phyloP scores from a whole-genome alignment of 306 rosid species.

The Arachis hypogaea region DNA sequence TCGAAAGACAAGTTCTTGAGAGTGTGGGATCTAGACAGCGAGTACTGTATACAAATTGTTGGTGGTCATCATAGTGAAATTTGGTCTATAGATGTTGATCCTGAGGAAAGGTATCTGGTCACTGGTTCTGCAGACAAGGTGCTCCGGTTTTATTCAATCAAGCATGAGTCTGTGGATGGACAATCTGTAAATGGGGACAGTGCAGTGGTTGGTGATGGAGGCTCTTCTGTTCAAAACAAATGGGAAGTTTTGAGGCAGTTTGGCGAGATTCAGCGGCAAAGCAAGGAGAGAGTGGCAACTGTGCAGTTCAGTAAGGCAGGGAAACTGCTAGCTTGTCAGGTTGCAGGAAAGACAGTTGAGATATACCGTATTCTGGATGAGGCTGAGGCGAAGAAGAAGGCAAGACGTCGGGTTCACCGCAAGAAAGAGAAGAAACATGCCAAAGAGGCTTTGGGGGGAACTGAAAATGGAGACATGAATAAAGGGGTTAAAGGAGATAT shows the following conservation, averaged over 20 bases:
- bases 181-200: constrained; percentile 45
- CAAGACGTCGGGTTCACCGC: constrained; percentile 82
- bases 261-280: constrained; percentile 87
- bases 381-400: constrained; percentile 78
- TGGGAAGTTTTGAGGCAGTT: constrained; percentile 79
- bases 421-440: constrained; percentile 83
- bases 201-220: constrained; percentile 38
- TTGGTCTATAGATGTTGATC: constrained; percentile 86
- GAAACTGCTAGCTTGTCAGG: constrained; percentile 85
- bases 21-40: constrained; percentile 99
- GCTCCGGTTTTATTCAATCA: constrained; percentile 75
- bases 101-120: constrained; percentile 72
- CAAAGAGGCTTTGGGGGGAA: constrained; percentile 48
- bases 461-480: constrained; percentile 53
- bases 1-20: constrained; percentile 94
- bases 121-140: constrained; percentile 90
- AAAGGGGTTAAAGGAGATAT: constrained; percentile 49
- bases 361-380: constrained; percentile 82
- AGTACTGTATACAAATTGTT: constrained; percentile 93
- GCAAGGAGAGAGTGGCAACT: constrained; percentile 85
- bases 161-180: constrained; percentile 56
- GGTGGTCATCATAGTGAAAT: constrained; percentile 96
- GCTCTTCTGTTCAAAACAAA: constrained; percentile 53
- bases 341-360: constrained; percentile 87
- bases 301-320: constrained; percentile 84